These are phyloP conservation scores for Myochromella boudieri DNA, from an alignment of 768 basidiomycete genomes.

Conservation along the genomic window DNA sequence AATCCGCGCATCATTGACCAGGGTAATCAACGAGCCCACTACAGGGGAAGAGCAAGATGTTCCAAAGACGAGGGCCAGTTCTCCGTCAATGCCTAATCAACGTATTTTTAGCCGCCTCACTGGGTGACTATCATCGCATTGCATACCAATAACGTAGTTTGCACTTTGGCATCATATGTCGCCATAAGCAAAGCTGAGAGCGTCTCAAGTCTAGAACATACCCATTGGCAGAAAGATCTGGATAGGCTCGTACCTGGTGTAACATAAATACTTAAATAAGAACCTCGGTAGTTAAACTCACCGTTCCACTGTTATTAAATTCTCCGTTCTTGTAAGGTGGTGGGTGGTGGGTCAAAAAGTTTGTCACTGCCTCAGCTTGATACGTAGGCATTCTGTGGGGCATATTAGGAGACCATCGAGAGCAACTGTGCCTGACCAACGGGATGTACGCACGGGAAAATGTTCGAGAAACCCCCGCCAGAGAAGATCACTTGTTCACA, in stretches of 20 bases:
- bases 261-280: neutral
- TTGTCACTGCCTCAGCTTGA: constrained; percentile 39
- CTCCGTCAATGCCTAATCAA: constrained; percentile 35
- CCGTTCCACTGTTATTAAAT: constrained; percentile 48
- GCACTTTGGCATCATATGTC: constrained; percentile 23
- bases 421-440: no score
- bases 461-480: constrained; percentile 52
- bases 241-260: constrained; percentile 44
- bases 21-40: constrained; percentile 46
- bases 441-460: constrained; percentile 31
- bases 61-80: constrained; percentile 41
- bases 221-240: constrained; percentile 52
- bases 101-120: neutral
- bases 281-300: constrained; percentile 3
- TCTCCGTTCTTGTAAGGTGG: constrained; percentile 39
- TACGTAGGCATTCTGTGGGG: constrained; percentile 40
- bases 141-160: constrained; percentile 38
- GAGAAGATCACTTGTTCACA: constrained; percentile 48
- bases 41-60: constrained; percentile 52
- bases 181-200: neutral
- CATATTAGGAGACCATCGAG: neutral
- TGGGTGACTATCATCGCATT: neutral
- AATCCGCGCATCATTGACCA: constrained; percentile 54
- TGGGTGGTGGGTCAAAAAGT: constrained; percentile 37
- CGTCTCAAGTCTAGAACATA: constrained; percentile 7